A percentile compares a stretch with the other conserved stretches of the same genome.
phyloP scores from a whole-genome alignment of 2,329 filamentous ascomycete genomes.

The Colletotrichum kahawae region DNA sequence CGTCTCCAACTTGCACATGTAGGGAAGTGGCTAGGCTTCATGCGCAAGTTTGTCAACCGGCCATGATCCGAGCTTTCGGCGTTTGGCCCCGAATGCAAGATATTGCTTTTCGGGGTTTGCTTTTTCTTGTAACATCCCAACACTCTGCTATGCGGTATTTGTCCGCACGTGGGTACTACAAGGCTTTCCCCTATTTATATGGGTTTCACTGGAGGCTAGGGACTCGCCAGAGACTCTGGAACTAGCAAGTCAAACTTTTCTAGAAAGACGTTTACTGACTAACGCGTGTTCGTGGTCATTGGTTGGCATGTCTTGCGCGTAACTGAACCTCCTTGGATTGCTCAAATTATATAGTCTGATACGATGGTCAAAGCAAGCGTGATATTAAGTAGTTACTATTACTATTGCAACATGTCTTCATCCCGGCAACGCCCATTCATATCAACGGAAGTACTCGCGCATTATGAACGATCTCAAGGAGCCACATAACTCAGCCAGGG shows the following conservation, averaged over 20 bases:
- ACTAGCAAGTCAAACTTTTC: too few relatives aligned
- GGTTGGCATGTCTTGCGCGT: not conserved
- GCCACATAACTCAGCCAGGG: constrained; percentile 10
- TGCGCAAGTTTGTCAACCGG: not conserved
- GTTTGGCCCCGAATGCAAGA: not conserved
- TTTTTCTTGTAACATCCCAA: not conserved
- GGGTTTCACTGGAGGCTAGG: not conserved
- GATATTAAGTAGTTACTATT: not conserved
- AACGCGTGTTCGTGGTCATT: not conserved
- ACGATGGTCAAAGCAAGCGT: not conserved
- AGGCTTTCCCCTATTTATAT: not conserved
- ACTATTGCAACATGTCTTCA: not conserved
- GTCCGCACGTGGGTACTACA: not conserved
- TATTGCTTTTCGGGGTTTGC: not conserved
- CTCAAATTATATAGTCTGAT: not conserved
- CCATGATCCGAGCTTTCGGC: not conserved
- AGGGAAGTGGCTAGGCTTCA: not conserved
- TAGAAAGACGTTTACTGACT: too few relatives aligned
- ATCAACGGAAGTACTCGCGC: not conserved
- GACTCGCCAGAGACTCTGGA: not conserved
- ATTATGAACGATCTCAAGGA: not conserved
- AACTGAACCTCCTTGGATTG: rapidly evolving
- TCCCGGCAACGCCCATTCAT: not conserved
- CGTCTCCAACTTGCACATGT: not conserved
- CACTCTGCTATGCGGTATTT: not conserved